phyloP scores from a whole-genome alignment of 768 basidiomycete genomes.

The Boletus rubescentipes region DNA sequence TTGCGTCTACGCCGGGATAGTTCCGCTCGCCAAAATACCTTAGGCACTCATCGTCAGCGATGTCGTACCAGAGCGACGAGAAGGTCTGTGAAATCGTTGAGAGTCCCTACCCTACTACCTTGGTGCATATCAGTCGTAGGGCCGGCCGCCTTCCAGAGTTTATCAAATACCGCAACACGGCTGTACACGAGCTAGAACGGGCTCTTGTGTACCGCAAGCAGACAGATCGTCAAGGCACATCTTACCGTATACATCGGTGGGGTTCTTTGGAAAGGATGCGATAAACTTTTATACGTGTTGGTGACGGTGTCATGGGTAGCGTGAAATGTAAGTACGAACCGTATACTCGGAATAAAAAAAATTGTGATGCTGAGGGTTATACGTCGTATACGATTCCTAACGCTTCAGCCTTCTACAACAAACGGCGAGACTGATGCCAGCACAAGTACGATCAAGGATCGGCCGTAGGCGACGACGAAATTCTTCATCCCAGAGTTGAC shows the following conservation, averaged over 20 bases:
- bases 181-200: constrained; percentile 88
- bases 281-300: constrained; percentile 87
- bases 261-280: constrained; percentile 83
- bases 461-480: no score
- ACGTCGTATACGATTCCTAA: no score
- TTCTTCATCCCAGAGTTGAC: no score
- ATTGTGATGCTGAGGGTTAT: no score
- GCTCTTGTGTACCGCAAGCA: constrained; percentile 86
- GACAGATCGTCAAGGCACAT: constrained; percentile 72
- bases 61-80: constrained; percentile 79
- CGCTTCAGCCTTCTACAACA: no score
- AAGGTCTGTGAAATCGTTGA: constrained; percentile 79
- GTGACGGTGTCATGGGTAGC: no score
- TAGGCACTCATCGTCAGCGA: constrained; percentile 74
- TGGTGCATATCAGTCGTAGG: constrained; percentile 84
- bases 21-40: constrained; percentile 89
- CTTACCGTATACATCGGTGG: constrained; percentile 82
- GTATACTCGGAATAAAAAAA: no score
- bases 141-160: constrained; percentile 88
- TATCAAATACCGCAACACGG: constrained; percentile 88
- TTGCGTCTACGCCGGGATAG: constrained; percentile 78
- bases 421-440: no score
- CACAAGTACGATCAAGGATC: no score
- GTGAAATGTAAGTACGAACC: no score
- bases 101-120: constrained; percentile 85